A percentile compares a stretch with the other conserved stretches of the same genome.
Evolutionary conservation across 495 filamentous ascomycete species (phyloP).

Genomic region (Bacidia gigantensis): DNA sequence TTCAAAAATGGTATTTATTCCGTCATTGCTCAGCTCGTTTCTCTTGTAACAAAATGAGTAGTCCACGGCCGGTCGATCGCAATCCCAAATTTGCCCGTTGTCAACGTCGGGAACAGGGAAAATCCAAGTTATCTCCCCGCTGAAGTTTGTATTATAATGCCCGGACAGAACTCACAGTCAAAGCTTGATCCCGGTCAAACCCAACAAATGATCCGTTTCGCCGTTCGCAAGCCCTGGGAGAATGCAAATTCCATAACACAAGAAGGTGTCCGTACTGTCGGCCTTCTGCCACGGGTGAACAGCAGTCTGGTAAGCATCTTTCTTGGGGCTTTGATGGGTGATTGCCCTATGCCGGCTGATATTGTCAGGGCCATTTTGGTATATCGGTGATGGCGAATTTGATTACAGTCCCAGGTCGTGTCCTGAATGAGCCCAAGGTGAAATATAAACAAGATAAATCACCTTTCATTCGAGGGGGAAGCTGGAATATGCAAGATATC

Average conservation of each 20-base stretch:
- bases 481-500: neutral
- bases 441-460: neutral
- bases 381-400: neutral
- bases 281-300: constrained; percentile 36
- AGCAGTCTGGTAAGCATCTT: neutral
- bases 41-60: too few species aligned
- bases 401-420: neutral
- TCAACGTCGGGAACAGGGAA: constrained; percentile 51
- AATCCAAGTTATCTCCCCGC: constrained; percentile 52
- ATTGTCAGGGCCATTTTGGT: neutral
- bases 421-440: neutral
- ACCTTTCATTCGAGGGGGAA: neutral
- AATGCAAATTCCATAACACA: constrained; percentile 55
- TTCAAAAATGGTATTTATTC: too few species aligned
- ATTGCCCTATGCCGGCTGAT: too few species aligned
- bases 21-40: too few species aligned
- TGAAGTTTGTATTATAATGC: constrained; percentile 49
- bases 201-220: constrained; percentile 50
- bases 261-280: constrained; percentile 37
- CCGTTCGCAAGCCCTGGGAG: constrained; percentile 46
- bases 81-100: constrained; percentile 5
- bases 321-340: too few species aligned
- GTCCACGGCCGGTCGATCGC: too few species aligned
- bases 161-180: constrained; percentile 47
- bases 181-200: constrained; percentile 47